phyloP scores from a whole-genome alignment of 495 filamentous ascomycete species.

The Friedmanniomyces simplex region DNA sequence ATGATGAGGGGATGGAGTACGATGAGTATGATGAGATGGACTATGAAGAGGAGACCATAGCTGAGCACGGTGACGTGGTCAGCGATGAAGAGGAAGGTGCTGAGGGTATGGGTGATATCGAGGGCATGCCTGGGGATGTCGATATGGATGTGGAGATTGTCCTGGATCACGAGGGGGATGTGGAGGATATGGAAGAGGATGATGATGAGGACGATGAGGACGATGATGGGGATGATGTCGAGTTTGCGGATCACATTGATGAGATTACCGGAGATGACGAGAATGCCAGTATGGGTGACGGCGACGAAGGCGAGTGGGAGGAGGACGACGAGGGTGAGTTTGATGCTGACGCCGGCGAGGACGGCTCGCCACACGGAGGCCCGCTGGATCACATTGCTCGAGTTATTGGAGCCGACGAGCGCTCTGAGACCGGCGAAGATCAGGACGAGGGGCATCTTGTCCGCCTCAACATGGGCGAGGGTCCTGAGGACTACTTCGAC shows the following conservation, averaged over 20 bases:
- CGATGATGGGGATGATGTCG: slow-evolving; percentile 49
- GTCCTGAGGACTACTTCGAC: slow-evolving; percentile 31
- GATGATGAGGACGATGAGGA: slow-evolving; percentile 52
- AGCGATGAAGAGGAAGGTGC: slow-evolving; percentile 84
- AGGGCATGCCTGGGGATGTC: slow-evolving; percentile 67
- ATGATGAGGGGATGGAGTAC: slow-evolving; percentile 45
- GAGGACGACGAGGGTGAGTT: slow-evolving; percentile 44
- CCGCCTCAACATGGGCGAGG: slow-evolving; percentile 14
- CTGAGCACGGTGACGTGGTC: slow-evolving; percentile 67
- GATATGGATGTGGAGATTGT: slow-evolving; percentile 23
- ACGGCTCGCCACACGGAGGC: slow-evolving; percentile 20
- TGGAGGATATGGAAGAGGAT: slow-evolving; percentile 38
- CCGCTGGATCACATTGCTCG: slow-evolving; percentile 19
- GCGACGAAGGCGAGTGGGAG: slow-evolving; percentile 52
- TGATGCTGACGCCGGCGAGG: slow-evolving; percentile 32
- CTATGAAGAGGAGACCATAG: slow-evolving; percentile 64
- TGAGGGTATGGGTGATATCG: slow-evolving; percentile 69
- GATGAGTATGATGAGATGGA: slow-evolving; percentile 71
- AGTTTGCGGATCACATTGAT: slow-evolving; percentile 20
- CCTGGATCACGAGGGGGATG: slow-evolving; percentile 33
- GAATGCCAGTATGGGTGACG: slow-evolving; percentile 50
- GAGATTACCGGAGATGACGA: slow-evolving; percentile 53
- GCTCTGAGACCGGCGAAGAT: slow-evolving; percentile 2
- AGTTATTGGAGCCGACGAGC: slow-evolving; percentile 3
- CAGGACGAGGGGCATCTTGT: slow-evolving; percentile 7